A percentile compares a stretch with the other conserved stretches of the same genome.
Evolutionary conservation across 345 rosid genomes (phyloP).

Genomic region (Eucalyptus melliodora): DNA sequence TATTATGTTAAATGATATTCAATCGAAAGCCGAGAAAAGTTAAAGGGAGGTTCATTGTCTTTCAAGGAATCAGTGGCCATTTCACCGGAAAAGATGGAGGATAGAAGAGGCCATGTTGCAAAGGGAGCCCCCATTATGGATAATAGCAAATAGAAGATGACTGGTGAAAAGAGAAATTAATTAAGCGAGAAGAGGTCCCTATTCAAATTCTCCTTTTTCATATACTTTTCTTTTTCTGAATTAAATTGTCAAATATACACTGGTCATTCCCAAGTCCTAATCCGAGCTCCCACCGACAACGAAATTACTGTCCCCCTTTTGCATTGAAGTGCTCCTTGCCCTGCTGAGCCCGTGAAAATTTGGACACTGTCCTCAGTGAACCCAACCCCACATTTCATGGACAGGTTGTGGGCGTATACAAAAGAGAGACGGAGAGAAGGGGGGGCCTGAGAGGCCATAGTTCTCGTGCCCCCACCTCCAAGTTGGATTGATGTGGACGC

Average conservation of each 20-base stretch:
- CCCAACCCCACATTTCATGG: conserved; percentile 20
- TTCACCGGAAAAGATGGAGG: neutral
- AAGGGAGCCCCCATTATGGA: neutral
- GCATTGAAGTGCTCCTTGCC: neutral
- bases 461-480: neutral
- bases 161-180: no score
- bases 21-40: neutral
- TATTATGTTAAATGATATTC: neutral
- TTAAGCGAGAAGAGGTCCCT: no score
- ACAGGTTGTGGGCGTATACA: neutral
- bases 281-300: conserved; percentile 36
- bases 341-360: conserved; percentile 22
- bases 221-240: neutral
- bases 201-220: no score
- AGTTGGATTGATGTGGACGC: neutral
- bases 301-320: neutral
- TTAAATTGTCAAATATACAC: neutral
- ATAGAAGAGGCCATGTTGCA: neutral
- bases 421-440: neutral
- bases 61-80: neutral
- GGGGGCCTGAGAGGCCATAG: neutral
- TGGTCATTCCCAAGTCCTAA: neutral
- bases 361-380: conserved; percentile 25
- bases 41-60: neutral
- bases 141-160: no score